Evolutionary conservation across 2,329 filamentous ascomycete species (phyloP).

Genomic region (Cladosporium velox): DNA sequence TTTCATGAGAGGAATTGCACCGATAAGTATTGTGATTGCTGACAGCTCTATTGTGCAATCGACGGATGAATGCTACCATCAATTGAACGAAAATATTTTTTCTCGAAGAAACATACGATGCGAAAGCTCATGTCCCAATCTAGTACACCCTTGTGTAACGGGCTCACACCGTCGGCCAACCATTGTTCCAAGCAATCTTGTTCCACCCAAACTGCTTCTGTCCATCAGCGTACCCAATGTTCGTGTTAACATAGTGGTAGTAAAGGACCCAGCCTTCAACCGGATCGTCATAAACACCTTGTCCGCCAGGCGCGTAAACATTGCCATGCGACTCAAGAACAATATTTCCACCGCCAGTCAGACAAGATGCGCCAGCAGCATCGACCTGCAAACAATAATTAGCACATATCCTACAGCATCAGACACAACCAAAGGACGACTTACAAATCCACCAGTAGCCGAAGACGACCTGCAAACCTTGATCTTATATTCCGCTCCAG

Average conservation of each 20-base stretch:
- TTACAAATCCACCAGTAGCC: constrained; percentile 55
- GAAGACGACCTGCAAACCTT: constrained; percentile 61
- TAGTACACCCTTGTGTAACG: not conserved
- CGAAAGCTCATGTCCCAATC: not conserved
- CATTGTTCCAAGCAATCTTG: constrained; percentile 50
- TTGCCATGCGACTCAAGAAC: constrained; percentile 62
- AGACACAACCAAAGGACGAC: constrained; percentile 11
- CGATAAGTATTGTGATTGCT: not conserved
- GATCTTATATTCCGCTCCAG: constrained; percentile 66
- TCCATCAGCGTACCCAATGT: constrained; percentile 38
- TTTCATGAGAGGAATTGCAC: not conserved
- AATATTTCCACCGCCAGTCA: constrained; percentile 59
- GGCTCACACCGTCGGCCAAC: constrained; percentile 46
- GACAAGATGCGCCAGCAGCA: constrained; percentile 55
- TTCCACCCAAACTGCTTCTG: constrained; percentile 58
- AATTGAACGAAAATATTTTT: too few relatives aligned
- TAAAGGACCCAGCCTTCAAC: constrained; percentile 58
- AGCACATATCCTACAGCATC: not conserved
- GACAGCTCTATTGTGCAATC: too few relatives aligned
- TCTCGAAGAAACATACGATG: not conserved
- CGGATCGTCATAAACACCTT: constrained; percentile 59
- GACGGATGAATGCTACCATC: too few relatives aligned
- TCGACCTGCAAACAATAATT: constrained; percentile 45
- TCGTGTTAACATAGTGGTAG: constrained; percentile 63
- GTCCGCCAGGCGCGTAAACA: constrained; percentile 67